Percentiles rank a stretch among this genome's conserved stretches.
Evolutionary conservation across 1,284 basidiomycete genomes (phyloP).

Genomic region (Ceratobasidium sp.): DNA sequence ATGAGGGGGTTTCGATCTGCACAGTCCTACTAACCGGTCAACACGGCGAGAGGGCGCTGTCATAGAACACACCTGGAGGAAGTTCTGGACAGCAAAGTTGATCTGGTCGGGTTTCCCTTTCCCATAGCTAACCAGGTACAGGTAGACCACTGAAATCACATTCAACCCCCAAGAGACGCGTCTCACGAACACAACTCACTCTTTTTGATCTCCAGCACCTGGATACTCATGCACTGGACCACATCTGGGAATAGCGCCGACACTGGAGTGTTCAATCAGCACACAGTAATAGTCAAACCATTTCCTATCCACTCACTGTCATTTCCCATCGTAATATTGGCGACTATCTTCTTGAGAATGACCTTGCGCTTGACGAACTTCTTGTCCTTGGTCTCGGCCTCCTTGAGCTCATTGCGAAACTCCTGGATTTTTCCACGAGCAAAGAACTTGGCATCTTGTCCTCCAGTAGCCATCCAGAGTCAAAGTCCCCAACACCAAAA

Average conservation of each 20-base stretch:
- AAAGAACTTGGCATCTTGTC: constrained; percentile 91
- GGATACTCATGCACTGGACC: constrained; percentile 88
- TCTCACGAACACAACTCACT: constrained; percentile 68
- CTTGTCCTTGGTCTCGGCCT: constrained; percentile 93
- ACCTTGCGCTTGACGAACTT: constrained; percentile 91
- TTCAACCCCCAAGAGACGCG: constrained; percentile 37
- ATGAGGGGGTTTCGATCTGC: constrained; percentile 93
- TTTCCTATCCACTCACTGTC: constrained; percentile 75
- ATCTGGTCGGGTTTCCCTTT: constrained; percentile 90
- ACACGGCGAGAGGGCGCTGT: constrained; percentile 13
- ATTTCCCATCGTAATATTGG: constrained; percentile 96
- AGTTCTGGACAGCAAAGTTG: constrained; percentile 87
- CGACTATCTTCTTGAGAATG: constrained; percentile 94
- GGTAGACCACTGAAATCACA: constrained; percentile 81
- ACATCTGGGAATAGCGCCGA: constrained; percentile 92
- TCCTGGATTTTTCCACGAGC: constrained; percentile 94
- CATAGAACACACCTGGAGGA: constrained; percentile 75
- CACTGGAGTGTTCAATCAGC: constrained; percentile 68
- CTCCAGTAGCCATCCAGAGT: constrained; percentile 54
- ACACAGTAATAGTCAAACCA: background rate
- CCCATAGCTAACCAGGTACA: constrained; percentile 94
- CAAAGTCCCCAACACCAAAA: constrained; percentile 14
- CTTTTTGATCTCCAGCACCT: constrained; percentile 97
- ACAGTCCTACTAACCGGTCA: constrained; percentile 74
- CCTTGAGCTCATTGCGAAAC: constrained; percentile 78